Conservation (phyloP, 2,329 filamentous ascomycete species). For the Sporothrix pseudoabietina region DNA sequence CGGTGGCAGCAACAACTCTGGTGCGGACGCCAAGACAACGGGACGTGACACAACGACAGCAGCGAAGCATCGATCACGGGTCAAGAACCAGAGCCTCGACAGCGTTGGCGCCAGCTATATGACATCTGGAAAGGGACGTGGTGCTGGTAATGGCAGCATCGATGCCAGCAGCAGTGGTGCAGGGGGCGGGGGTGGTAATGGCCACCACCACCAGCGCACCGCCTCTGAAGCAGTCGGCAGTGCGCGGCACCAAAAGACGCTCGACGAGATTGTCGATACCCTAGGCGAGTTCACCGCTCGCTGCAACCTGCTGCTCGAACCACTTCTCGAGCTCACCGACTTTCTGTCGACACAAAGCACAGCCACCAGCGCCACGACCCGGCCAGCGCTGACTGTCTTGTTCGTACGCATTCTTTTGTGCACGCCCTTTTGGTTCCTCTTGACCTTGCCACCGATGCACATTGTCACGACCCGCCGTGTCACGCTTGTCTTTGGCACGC, state of each 20-base stretch:
- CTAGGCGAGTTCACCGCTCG: slow-evolving; percentile 86
- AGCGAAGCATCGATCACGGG: slow-evolving; percentile 31
- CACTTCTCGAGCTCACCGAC: slow-evolving; percentile 84
- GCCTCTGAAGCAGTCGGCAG: slow-evolving; percentile 57
- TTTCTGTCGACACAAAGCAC: slow-evolving; percentile 90
- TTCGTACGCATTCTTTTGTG: slow-evolving; percentile 87
- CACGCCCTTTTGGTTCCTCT: slow-evolving; percentile 81
- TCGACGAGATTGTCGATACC: slow-evolving; percentile 96
- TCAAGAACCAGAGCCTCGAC: slow-evolving; percentile 40
- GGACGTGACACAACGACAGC: slow-evolving; percentile 30
- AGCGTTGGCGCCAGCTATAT: slow-evolving; percentile 33
- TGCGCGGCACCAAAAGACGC: slow-evolving; percentile 83
- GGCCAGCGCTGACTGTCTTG: slow-evolving; percentile 83
- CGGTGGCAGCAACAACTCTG: slow-evolving; percentile 51
- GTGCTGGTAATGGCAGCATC: slow-evolving; percentile 25
- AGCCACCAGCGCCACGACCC: slow-evolving; percentile 85
- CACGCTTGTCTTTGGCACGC: slow-evolving; percentile 80
- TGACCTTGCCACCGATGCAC: slow-evolving; percentile 76
- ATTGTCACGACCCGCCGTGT: slow-evolving; percentile 87
- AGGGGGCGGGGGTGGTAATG: slow-evolving; percentile 31
- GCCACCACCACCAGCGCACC: slow-evolving; percentile 50
- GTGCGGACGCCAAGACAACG: slow-evolving; percentile 37
- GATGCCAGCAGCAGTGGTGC: slow-evolving; percentile 33
- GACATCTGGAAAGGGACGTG: slow-evolving; percentile 17
- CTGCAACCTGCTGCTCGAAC: slow-evolving; percentile 90